Evolutionary conservation across 2,329 filamentous ascomycete species (phyloP).

Genomic region (Sporothrix mexicana): DNA sequence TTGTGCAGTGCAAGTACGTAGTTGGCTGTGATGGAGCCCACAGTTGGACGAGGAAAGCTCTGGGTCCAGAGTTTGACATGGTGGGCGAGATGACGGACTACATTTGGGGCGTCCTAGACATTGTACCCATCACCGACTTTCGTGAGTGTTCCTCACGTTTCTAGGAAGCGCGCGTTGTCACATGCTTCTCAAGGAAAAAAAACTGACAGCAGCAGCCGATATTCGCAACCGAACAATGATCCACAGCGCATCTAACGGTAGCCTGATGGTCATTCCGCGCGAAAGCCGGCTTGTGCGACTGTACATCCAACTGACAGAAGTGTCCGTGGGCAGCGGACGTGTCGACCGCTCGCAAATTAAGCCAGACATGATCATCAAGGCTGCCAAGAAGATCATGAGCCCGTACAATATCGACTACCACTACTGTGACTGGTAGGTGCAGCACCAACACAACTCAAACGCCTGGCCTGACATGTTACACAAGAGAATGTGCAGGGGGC

Average conservation of each 20-base stretch:
- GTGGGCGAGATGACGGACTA: conserved; percentile 58
- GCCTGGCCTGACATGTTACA: background rate
- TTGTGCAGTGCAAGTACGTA: conserved; percentile 65
- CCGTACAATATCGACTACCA: conserved; percentile 71
- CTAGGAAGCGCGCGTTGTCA: background rate
- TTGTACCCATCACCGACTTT: conserved; percentile 51
- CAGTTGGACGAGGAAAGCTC: conserved; percentile 65
- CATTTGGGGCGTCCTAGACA: conserved; percentile 52
- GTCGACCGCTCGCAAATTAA: conserved; percentile 68
- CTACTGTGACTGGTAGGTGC: conserved; percentile 51
- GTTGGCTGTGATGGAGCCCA: conserved; percentile 73
- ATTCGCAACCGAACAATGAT: conserved; percentile 61
- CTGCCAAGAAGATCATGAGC: conserved; percentile 67
- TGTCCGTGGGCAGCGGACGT: conserved; percentile 47
- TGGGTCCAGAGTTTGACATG: conserved; percentile 53
- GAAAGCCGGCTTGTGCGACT: conserved; percentile 64
- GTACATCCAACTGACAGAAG: conserved; percentile 60
- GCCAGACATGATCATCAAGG: conserved; percentile 65
- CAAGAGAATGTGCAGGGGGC: background rate
- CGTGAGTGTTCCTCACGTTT: conserved; percentile 40
- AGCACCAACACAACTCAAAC: background rate
- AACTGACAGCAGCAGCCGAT: conserved; percentile 45
- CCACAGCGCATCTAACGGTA: conserved; percentile 57
- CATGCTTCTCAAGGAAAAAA: background rate
- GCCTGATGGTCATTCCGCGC: conserved; percentile 64